Base-by-base conservation (phyloP, 148 eudicot genomes). In the Mesembryanthemum crystallinum region DNA sequence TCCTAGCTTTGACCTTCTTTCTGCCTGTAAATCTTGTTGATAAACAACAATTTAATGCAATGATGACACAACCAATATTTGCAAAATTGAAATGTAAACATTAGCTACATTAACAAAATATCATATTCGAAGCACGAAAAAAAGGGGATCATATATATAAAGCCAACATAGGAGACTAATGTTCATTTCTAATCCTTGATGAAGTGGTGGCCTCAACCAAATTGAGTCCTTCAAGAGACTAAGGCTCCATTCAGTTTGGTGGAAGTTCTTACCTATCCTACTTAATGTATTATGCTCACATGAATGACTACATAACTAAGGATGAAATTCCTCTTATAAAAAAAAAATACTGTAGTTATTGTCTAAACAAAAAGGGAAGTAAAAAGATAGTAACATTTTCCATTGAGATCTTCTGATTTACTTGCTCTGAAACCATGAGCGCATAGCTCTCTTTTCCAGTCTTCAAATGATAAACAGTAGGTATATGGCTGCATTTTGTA, bases 1-100 rank as follows among this genome's bases (percentile, higher is more conserved):
- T 73, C 93, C 89, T 67, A 79, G 85, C 73, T 42, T 79, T 59
- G 82, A 72, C 60, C 90, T 85, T 67, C 96, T 86, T 80, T 85
- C 93, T 67, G 84, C 87, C 93, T 91, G 77, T 79, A 76, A 71
- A 37, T 73, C 28, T 58, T 76, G 71, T 68, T 54, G 78, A 62
- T 61, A 62, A 58, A 72, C 73, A 73, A 33, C 59, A 78, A 54
- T 39, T 54, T 72, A 58, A 54, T 52, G 57, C 10, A 13, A 25
- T 1, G 33, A 57, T 25, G 32, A 29, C 72, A 77, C 24, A 63
- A 12, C 35, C 47, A 17, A 21, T 74, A 51, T 61, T 24, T 49
- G 54, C 28, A 80, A 54, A 29, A 39, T 7, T 47, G 37, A 73
- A 28, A 39, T 12, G 18, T 21, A 30, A n/a, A n/a, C 47, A 15